Base-by-base conservation (phyloP, 306 rosid genomes). In the Lupinus albus region DNA sequence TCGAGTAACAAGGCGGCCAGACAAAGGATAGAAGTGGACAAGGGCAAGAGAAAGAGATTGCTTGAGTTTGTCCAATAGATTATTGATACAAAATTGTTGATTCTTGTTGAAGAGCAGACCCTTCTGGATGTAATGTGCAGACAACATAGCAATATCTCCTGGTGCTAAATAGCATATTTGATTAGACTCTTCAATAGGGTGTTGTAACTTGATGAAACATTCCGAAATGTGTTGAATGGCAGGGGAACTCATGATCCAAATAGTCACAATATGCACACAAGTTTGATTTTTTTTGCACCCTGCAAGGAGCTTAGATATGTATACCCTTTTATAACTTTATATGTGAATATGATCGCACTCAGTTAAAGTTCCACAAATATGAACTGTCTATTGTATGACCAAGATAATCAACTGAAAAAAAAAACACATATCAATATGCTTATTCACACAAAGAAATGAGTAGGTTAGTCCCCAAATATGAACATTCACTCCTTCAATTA, bases 1-100 rank as follows among this genome's bases (percentile, higher is more conserved):
- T 0, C 62, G 14, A 2, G 91, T 83, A 0, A 65, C 77, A 5
- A 89, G 70, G 28, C 87, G 89, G 1, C 91, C 87, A 0, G 86
- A 11, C 2, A 88, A 82, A 2, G 95, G 95, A 61, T 86, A 80
- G 82, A 86, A 91, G 51, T 88, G 93, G 47, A 35, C 8, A 0
- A 86, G 89, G 4, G 88, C 35, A 1, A 76, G 25, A 0, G 95
- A 84, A 8, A 91, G 86, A 8, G 88, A 86, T 38, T 41, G 63
- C 11, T 82, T 82, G 14, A 88, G 92, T 28, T 62, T 76, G 0
- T 51, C 28, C 55, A 86, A 52, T 0, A 88, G 77, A 45, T 63
- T 2, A 0, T 59, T 0, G 7, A 77, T 64, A 81, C 81, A 81
- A 33, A 7, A 36, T 3, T 61, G 54, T 21, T n/a, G 69, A 0